A percentile compares a stretch with the other conserved stretches of the same genome.
These are phyloP conservation scores for Penicillium pancosmium DNA, from an alignment of 495 filamentous ascomycete species.

Conservation along the genomic window DNA sequence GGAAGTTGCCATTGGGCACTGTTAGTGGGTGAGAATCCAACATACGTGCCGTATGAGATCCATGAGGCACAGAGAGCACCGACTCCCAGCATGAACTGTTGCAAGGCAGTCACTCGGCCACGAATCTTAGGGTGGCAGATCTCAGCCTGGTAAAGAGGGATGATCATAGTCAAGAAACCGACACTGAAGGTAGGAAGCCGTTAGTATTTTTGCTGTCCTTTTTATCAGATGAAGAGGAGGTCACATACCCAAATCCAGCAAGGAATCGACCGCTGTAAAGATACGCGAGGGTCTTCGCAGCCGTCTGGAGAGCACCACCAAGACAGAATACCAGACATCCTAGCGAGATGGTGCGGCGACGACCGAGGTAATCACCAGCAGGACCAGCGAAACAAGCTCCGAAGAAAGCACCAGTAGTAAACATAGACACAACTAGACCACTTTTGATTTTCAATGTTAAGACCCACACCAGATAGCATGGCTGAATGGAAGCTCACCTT, in stretches of 20 bases:
- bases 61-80: constrained; percentile 43
- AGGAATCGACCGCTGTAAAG: constrained; percentile 47
- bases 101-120: constrained; percentile 44
- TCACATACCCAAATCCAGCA: constrained; percentile 55
- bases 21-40: constrained; percentile 50
- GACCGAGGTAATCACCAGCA: constrained; percentile 42
- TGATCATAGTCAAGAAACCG: constrained; percentile 64
- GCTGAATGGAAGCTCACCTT: constrained; percentile 38
- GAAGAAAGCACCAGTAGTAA: constrained; percentile 56
- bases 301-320: constrained; percentile 47
- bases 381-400: constrained; percentile 43
- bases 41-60: constrained; percentile 50
- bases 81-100: constrained; percentile 51
- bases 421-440: constrained; percentile 68
- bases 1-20: constrained; percentile 47
- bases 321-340: constrained; percentile 48
- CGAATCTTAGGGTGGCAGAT: constrained; percentile 48
- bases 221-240: constrained; percentile 18
- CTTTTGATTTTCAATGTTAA: constrained; percentile 29
- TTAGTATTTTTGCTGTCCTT: background rate
- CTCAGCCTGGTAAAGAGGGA: constrained; percentile 51
- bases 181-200: constrained; percentile 23
- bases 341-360: constrained; percentile 46
- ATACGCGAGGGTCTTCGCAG: constrained; percentile 38
- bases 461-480: background rate